Base-by-base conservation (phyloP, 164 flowering plant genomes). In the Aristolochia fimbriata region DNA sequence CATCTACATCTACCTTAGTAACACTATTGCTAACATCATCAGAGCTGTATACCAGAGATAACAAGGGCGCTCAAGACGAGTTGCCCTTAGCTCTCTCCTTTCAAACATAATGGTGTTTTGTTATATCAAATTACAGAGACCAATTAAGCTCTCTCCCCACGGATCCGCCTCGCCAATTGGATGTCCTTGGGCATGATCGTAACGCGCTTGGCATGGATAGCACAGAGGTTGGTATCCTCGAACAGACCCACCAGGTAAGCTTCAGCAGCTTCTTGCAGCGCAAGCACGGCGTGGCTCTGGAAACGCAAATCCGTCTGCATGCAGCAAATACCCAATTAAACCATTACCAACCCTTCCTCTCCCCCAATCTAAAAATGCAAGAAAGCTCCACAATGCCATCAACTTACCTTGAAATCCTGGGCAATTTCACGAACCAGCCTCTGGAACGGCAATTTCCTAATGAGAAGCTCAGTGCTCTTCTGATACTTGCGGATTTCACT, bases 121-220 rank as follows among this genome's bases (percentile, higher is more conserved):
- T 37, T 37, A 37, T 10, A n/a, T n/a, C 37, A 5, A 27, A 27
- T 2, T 27, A 27, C 30, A 27, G 30, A 22, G 56, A 13, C 24
- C 59, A 45, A 62, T 62, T 41, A 62, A 45, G 59, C 80, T 55
- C 87, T 83, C 87, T 79, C 76, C 16, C 62, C 68, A 22, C 57
- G 37, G 27, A 58, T 65, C 51, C 68, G 58, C 24, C 68, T 22
- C 15, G 68, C 62, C 16, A 65, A 41, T 58, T 65, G 62, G 12
- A 65, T 65, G 58, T 65, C 68, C 51, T 65, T 52, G 57, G 68
- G 62, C 60, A 63, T 55, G 52, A 63, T 55, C 10, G 66, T 63
- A 24, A 63, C 66, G 15, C 66, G 66, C 60, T 63, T 63, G 54
- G 60, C 60, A 30, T 63, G 66, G 45, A 64, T 64, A 20, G 62